phyloP scores from a whole-genome alignment of 2,329 filamentous ascomycete species.

The Orbilia ellipsospora region DNA sequence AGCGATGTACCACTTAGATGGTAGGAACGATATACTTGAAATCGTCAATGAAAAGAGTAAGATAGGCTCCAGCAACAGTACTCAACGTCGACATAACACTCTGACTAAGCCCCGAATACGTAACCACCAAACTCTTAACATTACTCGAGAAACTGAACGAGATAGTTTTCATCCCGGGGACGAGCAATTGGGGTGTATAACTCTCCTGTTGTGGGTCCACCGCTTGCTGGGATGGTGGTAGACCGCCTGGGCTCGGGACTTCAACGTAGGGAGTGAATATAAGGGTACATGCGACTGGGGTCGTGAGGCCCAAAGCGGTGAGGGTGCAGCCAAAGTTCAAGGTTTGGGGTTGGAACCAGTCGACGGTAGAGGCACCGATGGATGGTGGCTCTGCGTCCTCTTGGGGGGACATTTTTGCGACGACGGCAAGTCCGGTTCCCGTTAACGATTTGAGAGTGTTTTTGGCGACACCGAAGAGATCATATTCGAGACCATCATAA shows the following conservation, averaged over 20 bases:
- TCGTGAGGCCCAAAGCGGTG: background rate
- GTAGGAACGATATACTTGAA: conserved; percentile 15
- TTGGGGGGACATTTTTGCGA: background rate
- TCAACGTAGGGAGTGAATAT: conserved; percentile 21
- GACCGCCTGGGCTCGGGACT: conserved; percentile 11
- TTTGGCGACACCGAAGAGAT: background rate
- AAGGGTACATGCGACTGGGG: conserved; percentile 13
- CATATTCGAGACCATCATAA: conserved; percentile 11
- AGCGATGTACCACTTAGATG: background rate
- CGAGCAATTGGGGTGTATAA: background rate
- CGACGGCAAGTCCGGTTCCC: background rate
- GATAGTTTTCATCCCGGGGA: conserved; percentile 14
- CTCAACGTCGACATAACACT: conserved; percentile 5
- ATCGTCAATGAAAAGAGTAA: conserved; percentile 26
- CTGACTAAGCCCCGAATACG: background rate
- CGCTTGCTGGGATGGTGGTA: background rate
- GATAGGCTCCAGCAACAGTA: background rate
- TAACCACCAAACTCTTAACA: conserved; percentile 6
- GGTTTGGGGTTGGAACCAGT: conserved; percentile 22
- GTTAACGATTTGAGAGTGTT: conserved; percentile 19
- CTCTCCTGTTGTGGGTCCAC: conserved; percentile 6
- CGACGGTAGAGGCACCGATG: conserved; percentile 13
- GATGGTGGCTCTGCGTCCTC: background rate
- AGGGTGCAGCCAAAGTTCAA: conserved; percentile 26
- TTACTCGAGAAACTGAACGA: background rate